Evolutionary conservation across 2,329 filamentous ascomycete species (phyloP).

Genomic region (Trichoderma sp.): DNA sequence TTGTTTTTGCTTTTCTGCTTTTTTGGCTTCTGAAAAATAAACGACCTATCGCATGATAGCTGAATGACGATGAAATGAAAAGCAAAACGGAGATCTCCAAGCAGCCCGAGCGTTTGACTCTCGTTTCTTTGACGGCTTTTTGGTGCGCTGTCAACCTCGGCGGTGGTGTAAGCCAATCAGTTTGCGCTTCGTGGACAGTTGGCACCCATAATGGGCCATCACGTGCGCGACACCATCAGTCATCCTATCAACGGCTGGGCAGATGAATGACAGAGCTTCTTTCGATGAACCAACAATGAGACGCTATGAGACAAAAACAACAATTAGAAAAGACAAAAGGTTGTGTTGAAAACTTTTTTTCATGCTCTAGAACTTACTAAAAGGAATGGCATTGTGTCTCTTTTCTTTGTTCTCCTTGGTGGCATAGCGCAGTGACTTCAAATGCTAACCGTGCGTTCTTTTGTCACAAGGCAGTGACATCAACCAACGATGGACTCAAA

Average conservation of each 20-base stretch:
- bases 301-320: no score
- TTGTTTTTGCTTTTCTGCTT: no score
- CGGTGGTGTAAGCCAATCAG: neutral
- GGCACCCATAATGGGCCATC: conserved; percentile 13
- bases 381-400: neutral
- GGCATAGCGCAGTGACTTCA: neutral
- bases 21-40: neutral
- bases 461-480: neutral
- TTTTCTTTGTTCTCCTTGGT: conserved; percentile 7
- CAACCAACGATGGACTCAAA: conserved; percentile 1
- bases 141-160: conserved; percentile 4
- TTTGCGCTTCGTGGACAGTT: conserved; percentile 15
- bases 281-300: neutral
- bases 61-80: neutral
- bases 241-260: neutral
- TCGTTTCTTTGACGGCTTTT: neutral
- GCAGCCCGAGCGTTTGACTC: neutral
- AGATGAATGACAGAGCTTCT: neutral
- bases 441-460: neutral
- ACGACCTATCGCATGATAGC: conserved; percentile 10
- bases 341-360: neutral
- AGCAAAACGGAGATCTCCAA: neutral
- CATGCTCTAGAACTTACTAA: neutral
- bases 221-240: conserved; percentile 9
- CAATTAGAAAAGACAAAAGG: neutral